Conservation (phyloP, 805 yeast species). For the Pichia paraexigua region DNA sequence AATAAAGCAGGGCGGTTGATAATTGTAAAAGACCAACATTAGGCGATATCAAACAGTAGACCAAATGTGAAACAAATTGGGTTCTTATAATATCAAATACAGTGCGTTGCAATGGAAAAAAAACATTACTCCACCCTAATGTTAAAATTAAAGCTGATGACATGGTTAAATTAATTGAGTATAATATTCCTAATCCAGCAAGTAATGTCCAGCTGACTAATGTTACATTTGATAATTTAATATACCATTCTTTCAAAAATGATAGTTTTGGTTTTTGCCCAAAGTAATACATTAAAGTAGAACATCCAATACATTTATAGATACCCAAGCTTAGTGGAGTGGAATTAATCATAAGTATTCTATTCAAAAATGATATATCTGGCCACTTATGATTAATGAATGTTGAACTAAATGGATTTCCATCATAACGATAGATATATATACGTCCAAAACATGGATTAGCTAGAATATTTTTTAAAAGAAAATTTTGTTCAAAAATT, state of each 20-base stretch:
- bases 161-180: not conserved
- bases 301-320: not conserved
- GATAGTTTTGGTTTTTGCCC: not conserved
- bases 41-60: slow-evolving; percentile 1
- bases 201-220: not conserved
- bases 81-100: not conserved
- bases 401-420: not conserved
- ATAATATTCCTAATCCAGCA: not conserved
- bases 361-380: not conserved
- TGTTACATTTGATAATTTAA: not conserved
- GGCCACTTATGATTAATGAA: not conserved
- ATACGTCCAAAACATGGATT: not conserved
- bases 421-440: not conserved
- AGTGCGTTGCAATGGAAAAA: not conserved
- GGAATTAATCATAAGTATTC: not conserved
- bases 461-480: not conserved
- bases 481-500: not conserved
- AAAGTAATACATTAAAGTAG: not conserved
- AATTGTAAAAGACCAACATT: not conserved
- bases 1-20: not conserved
- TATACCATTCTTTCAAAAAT: not conserved
- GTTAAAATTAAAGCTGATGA: not conserved
- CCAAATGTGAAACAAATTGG: not conserved
- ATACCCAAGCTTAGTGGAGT: not conserved
- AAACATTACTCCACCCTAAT: not conserved